Base-by-base conservation (phyloP, 2,329 filamentous ascomycete genomes). In the Berkeleyomyces rouxiae region DNA sequence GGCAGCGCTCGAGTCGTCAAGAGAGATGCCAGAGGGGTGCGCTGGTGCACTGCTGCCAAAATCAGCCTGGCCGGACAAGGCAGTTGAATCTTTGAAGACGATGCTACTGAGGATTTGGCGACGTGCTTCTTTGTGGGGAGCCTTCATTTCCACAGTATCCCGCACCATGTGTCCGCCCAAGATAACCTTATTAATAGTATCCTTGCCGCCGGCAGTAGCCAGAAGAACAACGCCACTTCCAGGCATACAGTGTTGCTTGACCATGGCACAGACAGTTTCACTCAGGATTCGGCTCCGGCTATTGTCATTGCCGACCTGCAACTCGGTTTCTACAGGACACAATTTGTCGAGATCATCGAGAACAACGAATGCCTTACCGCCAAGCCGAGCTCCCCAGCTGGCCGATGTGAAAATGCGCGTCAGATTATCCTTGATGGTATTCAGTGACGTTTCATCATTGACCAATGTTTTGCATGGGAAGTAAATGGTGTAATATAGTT, bases 231-330 rank as follows among this genome's bases (percentile, higher is more conserved):
- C 87, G 1, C 86, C 85, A 66, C 86, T 90, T 65, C 89, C 85
- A 66, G 83, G 80, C 0, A 82, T 83, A 71, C 91, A 96, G 71
- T 92, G 91, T 70, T 96, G 87, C 63, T 85, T 82, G 0, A 92
- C 88, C 67, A 93, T 84, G 0, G 87, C 83, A 70, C 88, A 87
- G 4, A 99, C 80, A 0, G 90, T 83, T 72, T 99, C 93, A 70
- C 91, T 96, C 63, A 96, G 83, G 68, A 97, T 91, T 42, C 90
- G 83, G 71, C 91, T 97, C 66, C 92, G 83, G 16, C 89, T 89
- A 69, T 99, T 97, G 68, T 97, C 90, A 65, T 90, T 91, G 66
- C 90, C 90, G 3, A 95, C 88, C 72, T 96, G 90, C 10, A 99
- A 79, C 71, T 99, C 93, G 0, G 91, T 96, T 73, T 99, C 95